phyloP scores from a whole-genome alignment of 139 green algal species.

The Picochlorum sp. region DNA sequence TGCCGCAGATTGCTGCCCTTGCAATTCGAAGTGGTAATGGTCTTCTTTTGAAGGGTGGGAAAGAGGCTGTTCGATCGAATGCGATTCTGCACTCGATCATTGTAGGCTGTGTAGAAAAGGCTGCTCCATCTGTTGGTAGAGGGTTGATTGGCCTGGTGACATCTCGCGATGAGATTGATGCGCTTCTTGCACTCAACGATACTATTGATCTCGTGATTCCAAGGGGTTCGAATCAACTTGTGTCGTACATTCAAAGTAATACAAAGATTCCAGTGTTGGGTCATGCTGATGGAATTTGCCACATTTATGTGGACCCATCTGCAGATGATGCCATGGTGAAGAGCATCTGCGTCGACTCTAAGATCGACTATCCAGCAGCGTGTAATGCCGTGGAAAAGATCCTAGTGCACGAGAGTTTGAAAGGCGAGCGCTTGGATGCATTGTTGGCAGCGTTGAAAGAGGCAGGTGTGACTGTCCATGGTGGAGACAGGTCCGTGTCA shows the following conservation, averaged over 20 bases:
- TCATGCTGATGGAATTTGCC: slow-evolving; percentile 97
- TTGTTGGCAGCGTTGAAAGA: slow-evolving; percentile 47
- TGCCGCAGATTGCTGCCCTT: slow-evolving; percentile 87
- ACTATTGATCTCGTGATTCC: slow-evolving; percentile 98
- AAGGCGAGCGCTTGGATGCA: slow-evolving; percentile 23
- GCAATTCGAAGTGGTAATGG: slow-evolving; percentile 70
- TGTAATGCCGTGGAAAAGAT: slow-evolving; percentile 98
- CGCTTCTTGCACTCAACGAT: slow-evolving; percentile 86
- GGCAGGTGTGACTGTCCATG: slow-evolving; percentile 49
- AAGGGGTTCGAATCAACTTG: slow-evolving; percentile 77
- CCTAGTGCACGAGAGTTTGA: slow-evolving; percentile 58
- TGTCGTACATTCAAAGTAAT: slow-evolving; percentile 78
- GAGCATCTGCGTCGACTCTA: slow-evolving; percentile 74
- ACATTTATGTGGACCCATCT: slow-evolving; percentile 88
- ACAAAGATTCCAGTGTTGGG: slow-evolving; percentile 97
- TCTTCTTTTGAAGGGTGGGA: slow-evolving; percentile 94
- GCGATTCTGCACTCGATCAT: slow-evolving; percentile 76
- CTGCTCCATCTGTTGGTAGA: slow-evolving; percentile 45
- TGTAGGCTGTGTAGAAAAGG: slow-evolving; percentile 35
- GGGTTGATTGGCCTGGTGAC: slow-evolving; percentile 86
- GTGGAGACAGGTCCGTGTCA: slow-evolving; percentile 32
- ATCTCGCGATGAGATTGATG: slow-evolving; percentile 74
- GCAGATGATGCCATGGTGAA: slow-evolving; percentile 49
- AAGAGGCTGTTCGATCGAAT: slow-evolving; percentile 84
- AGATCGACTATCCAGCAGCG: slow-evolving; percentile 95